A percentile compares a stretch with the other conserved stretches of the same genome.
phyloP scores from a whole-genome alignment of 441 rosid species.

The Erodium texanum region DNA sequence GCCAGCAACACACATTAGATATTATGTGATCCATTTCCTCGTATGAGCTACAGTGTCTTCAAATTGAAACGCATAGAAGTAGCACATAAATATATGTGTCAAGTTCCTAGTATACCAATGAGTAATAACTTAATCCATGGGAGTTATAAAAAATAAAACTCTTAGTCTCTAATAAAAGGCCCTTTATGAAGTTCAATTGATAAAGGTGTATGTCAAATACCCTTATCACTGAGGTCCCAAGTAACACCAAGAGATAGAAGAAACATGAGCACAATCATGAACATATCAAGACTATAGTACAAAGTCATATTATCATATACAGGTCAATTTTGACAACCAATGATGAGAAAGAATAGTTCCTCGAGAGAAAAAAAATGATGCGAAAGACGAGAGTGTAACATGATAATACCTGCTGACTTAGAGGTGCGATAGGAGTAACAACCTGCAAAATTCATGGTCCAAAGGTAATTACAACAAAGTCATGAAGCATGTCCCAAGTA shows the following conservation, averaged over 20 bases:
- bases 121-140: neutral
- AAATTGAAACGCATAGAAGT: neutral
- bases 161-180: neutral
- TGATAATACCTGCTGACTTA: constrained; percentile 83
- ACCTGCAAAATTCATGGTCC: constrained; percentile 41
- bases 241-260: neutral
- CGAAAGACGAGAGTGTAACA: neutral
- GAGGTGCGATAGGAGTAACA: constrained; percentile 94
- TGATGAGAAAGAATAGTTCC: neutral
- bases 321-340: neutral
- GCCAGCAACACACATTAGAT: neutral
- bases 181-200: neutral
- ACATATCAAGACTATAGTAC: neutral
- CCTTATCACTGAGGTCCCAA: neutral
- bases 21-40: neutral
- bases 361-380: neutral
- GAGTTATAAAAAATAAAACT: neutral
- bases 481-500: neutral
- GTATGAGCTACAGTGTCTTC: neutral
- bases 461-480: neutral
- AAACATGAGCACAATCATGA: neutral
- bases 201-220: neutral
- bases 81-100: neutral
- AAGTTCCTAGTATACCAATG: neutral
- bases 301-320: neutral